Percentiles rank a stretch among this genome's conserved stretches.
phyloP scores from a whole-genome alignment of 768 basidiomycete genomes.

The Infundibulicybe gibba region DNA sequence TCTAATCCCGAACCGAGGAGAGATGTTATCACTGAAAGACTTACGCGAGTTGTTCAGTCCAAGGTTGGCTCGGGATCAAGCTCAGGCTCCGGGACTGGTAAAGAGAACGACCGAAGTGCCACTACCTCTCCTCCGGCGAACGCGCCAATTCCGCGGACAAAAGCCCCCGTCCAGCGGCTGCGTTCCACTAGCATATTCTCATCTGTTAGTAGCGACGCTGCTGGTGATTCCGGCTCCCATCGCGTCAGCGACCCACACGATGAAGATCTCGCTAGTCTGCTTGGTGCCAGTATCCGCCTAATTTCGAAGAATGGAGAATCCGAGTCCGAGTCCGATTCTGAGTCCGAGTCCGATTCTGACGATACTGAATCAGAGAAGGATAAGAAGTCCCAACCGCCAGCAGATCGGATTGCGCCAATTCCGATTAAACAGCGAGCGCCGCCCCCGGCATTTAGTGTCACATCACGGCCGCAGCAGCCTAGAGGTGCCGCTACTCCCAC shows the following conservation, averaged over 20 bases:
- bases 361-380: constrained; percentile 9
- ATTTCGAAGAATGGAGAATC: constrained; percentile 30
- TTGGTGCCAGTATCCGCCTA: constrained; percentile 39
- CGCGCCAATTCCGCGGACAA: too few relatives aligned
- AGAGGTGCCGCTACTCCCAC: constrained; percentile 2
- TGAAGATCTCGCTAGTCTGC: constrained; percentile 35
- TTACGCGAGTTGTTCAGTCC: constrained; percentile 34
- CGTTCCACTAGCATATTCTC: too few relatives aligned
- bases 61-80: constrained; percentile 3
- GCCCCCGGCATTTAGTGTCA: constrained; percentile 58
- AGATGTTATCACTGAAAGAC: constrained; percentile 37
- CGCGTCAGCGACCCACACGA: constrained; percentile 23
- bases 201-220: background rate
- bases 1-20: constrained; percentile 17
- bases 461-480: constrained; percentile 45
- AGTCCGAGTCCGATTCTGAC: background rate
- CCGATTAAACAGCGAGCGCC: constrained; percentile 55
- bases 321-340: constrained; percentile 1
- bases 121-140: too few relatives aligned
- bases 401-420: constrained; percentile 45
- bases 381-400: constrained; percentile 11
- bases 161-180: too few relatives aligned
- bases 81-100: constrained; percentile 1
- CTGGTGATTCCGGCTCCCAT: background rate
- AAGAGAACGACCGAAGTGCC: too few relatives aligned